Base-by-base conservation (phyloP, 768 basidiomycete species). In the Mycena haematopus region DNA sequence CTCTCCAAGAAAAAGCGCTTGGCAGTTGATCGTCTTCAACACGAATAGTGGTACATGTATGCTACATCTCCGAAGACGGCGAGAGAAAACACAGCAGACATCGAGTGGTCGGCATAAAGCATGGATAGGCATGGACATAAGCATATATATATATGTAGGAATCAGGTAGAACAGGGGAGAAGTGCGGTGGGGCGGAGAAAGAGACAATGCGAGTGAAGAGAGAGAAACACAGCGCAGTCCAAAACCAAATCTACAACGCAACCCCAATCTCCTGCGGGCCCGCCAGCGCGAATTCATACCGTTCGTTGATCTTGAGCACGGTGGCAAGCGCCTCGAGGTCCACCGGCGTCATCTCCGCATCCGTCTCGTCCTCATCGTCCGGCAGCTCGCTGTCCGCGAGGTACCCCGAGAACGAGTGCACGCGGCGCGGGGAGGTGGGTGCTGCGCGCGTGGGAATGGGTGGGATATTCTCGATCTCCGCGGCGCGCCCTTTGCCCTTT, bases 321-420 rank as follows among this genome's bases (percentile, higher is more conserved):
- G 53, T 54, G 13, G 17, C 19, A 1, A 54, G 27, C 25, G 53
- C 40, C 53, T 54, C 53, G 40, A 25, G 53, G 25, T 44, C 10
- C 2, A 54, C 25, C 17, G 53, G 40, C 15, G 40, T 54, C 53
- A 44, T 54, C 53, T 54, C 53, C 27, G 53, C 19, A 10, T 54
- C 53, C n/a, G 53, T 54, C 40, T 60, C 52, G 45, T 60, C 58
- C 25, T 61, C 60, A 14, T 60, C 59, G 24, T 49, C 47, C 21
- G 2, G 10, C 8, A 38, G 19, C 33, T 38, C 45, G 21, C 17
- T 24, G 19, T 53, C 60, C 1, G 53, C 24, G 25, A 55, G 35
- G 27, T 38, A 61, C 1, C 60, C 53, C 46, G 60, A 54, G 52
- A 61, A 61, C 6, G 60, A 61, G 35, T 61, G 53, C 13, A 50